Evolutionary conservation across 1,284 basidiomycete species (phyloP).

Genomic region (Xerocomus nothofagi): DNA sequence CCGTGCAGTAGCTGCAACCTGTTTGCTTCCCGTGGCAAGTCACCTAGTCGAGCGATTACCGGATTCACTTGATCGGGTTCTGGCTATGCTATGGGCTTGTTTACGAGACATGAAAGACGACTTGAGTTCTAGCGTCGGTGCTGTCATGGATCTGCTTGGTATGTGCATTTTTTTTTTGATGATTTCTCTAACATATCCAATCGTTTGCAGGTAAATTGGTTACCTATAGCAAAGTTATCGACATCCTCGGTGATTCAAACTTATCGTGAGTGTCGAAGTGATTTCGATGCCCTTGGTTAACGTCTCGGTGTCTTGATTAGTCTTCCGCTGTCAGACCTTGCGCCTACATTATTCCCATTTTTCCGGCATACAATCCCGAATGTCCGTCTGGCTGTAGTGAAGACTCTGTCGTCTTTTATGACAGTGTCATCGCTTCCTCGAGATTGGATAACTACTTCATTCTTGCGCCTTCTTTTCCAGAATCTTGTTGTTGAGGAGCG

Average conservation of each 20-base stretch:
- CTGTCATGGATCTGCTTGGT: slow-evolving; percentile 97
- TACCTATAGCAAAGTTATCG: slow-evolving; percentile 76
- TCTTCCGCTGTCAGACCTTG: slow-evolving; percentile 75
- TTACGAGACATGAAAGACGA: slow-evolving; percentile 95
- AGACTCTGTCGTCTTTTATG: slow-evolving; percentile 88
- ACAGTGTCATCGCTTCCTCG: slow-evolving; percentile 71
- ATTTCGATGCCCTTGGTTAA: slow-evolving; percentile 12
- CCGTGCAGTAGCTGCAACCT: slow-evolving; percentile 91
- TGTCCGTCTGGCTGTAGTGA: slow-evolving; percentile 92
- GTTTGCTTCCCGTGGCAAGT: slow-evolving; percentile 82
- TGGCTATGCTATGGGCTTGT: slow-evolving; percentile 91
- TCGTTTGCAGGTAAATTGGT: slow-evolving; percentile 70
- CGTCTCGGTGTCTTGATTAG: slow-evolving; percentile 39
- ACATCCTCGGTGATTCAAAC: slow-evolving; percentile 65
- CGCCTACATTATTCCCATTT: slow-evolving; percentile 92
- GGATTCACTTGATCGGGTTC: slow-evolving; percentile 68
- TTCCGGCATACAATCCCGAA: slow-evolving; percentile 96
- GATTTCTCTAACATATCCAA: slow-evolving; percentile 4
- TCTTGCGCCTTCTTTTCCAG: slow-evolving; percentile 89
- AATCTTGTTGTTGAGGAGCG: slow-evolving; percentile 95
- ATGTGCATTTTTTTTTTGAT: slow-evolving; percentile 15
- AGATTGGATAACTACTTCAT: slow-evolving; percentile 80
- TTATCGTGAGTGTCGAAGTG: slow-evolving; percentile 55
- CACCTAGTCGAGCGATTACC: slow-evolving; percentile 80
- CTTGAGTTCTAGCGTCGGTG: slow-evolving; percentile 92